Conservation (phyloP, 257 asterid genomes). For the Echites panduratus region DNA sequence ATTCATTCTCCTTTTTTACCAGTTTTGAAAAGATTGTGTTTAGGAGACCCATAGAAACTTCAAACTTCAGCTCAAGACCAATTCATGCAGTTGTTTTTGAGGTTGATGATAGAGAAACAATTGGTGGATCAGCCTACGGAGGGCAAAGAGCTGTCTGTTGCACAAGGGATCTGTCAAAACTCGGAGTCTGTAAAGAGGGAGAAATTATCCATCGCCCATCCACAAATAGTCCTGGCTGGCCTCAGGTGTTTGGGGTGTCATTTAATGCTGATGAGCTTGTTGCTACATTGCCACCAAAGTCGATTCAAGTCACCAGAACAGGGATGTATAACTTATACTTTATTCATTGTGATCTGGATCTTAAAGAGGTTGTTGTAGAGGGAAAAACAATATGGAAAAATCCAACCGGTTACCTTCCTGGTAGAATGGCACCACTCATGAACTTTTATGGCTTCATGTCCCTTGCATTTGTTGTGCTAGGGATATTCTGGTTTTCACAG, state of each 20-base stretch:
- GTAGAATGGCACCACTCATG: conserved; percentile 98
- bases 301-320: conserved; percentile 68
- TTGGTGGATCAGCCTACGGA: conserved; percentile 95
- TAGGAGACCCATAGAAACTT: conserved; percentile 63
- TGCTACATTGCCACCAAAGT: conserved; percentile 49
- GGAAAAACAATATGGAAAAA: conserved; percentile 97
- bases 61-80: conserved; percentile 65
- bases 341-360: conserved; percentile 78
- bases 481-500: conserved; percentile 92
- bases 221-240: conserved; percentile 78
- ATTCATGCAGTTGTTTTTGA: conserved; percentile 74
- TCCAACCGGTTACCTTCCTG: conserved; percentile 88
- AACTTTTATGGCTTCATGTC: conserved; percentile 84
- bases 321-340: conserved; percentile 96
- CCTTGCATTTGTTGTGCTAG: conserved; percentile 73
- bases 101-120: conserved; percentile 81
- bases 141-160: conserved; percentile 98
- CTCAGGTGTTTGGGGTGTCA: conserved; percentile 65
- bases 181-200: conserved; percentile 85
- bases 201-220: conserved; percentile 81
- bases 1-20: conserved; percentile 17
- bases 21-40: conserved; percentile 78
- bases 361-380: conserved; percentile 56
- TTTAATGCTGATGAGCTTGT: conserved; percentile 49
- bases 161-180: conserved; percentile 84